phyloP scores from a whole-genome alignment of 2,329 filamentous ascomycete species.

The Bipolaris cookei region DNA sequence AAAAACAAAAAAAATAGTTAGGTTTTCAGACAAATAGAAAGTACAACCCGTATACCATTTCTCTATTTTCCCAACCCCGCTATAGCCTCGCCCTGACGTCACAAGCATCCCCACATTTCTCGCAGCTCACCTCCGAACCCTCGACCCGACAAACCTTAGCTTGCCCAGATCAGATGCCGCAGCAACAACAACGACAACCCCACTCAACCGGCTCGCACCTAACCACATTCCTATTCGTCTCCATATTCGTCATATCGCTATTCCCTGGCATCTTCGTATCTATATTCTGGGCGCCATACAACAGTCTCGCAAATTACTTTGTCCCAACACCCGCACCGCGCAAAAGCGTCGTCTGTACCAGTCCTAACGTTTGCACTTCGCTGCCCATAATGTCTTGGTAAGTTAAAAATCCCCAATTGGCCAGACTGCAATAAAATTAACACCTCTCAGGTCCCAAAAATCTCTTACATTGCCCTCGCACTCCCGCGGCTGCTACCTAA shows the following conservation, averaged over 20 bases:
- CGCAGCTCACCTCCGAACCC: conserved; percentile 8
- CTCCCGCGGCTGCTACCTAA: conserved; percentile 84
- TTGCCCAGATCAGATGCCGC: conserved; percentile 25
- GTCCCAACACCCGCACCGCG: conserved; percentile 28
- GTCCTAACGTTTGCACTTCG: conserved; percentile 37
- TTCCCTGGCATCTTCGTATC: conserved; percentile 57
- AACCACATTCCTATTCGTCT: conserved; percentile 55
- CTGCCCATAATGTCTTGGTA: conserved; percentile 43
- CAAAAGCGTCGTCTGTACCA: conserved; percentile 31
- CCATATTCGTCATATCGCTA: conserved; percentile 58
- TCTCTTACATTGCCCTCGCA: conserved; percentile 77
- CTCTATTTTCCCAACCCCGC: neutral
- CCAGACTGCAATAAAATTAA: neutral
- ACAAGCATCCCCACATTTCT: conserved; percentile 9
- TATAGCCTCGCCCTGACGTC: conserved; percentile 8
- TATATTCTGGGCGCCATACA: conserved; percentile 48
- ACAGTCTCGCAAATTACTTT: conserved; percentile 34
- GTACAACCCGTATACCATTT: no score
- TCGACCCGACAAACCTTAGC: conserved; percentile 13
- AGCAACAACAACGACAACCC: conserved; percentile 10
- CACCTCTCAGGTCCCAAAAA: conserved; percentile 67
- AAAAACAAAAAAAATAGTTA: neutral
- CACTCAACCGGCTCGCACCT: conserved; percentile 41
- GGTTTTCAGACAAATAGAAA: neutral
- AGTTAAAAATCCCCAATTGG: neutral